phyloP scores from a whole-genome alignment of 2,329 filamentous ascomycete genomes.

The Pyrenochaeta sp. region DNA sequence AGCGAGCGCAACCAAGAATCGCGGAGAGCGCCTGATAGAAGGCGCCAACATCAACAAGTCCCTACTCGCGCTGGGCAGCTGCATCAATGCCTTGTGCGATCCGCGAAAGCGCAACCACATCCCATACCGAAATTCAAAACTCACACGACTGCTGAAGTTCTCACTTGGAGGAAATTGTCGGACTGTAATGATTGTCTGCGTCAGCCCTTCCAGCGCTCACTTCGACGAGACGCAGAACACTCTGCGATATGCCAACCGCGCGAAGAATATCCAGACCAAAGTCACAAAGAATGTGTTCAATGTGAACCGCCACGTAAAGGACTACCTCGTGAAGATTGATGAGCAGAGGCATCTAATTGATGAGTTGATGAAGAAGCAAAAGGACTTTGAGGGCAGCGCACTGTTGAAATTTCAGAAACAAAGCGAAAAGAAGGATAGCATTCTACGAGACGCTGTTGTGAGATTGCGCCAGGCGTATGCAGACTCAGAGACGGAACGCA shows the following conservation, averaged over 20 bases:
- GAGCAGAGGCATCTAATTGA: constrained; percentile 98
- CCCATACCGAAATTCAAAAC: constrained; percentile 96
- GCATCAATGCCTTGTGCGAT: constrained; percentile 98
- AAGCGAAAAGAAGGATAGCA: constrained; percentile 79
- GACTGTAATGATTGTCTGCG: constrained; percentile 99
- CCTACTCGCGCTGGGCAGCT: constrained; percentile 89
- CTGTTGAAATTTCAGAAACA: constrained; percentile 93
- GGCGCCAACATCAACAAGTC: constrained; percentile 99
- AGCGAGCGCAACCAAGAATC: constrained; percentile 95
- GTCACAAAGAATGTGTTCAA: constrained; percentile 99
- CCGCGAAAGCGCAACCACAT: constrained; percentile 91
- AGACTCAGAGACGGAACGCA: constrained; percentile 77
- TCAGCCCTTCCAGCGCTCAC: constrained; percentile 94
- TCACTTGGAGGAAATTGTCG: constrained; percentile 97
- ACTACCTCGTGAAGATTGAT: constrained; percentile 98
- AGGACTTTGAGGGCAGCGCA: constrained; percentile 81
- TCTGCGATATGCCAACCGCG: constrained; percentile 93
- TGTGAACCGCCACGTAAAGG: constrained; percentile 98
- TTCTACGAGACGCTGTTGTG: constrained; percentile 78
- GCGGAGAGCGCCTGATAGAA: constrained; percentile 88
- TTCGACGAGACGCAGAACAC: constrained; percentile 99
- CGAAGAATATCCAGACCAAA: constrained; percentile 99
- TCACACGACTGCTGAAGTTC: constrained; percentile 94
- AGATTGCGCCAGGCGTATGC: constrained; percentile 86
- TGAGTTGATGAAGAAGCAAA: constrained; percentile 91